Evolutionary conservation across 2,329 filamentous ascomycete genomes (phyloP).

Genomic region (Fusarium pininemorale): DNA sequence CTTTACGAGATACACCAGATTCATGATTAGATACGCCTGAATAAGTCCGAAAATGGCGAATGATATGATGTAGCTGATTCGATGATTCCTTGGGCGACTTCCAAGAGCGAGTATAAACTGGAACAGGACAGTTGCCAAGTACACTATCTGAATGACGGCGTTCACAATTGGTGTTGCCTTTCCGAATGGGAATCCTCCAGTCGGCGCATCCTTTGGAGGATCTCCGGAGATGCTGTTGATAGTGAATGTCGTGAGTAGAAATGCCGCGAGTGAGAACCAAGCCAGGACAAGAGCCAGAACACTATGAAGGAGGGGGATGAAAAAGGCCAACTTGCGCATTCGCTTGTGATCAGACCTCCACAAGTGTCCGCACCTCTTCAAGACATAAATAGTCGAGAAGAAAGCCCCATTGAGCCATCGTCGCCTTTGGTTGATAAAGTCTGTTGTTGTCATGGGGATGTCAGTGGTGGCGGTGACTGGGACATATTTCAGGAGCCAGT

Average conservation of each 20-base stretch:
- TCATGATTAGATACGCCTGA: conserved; percentile 7
- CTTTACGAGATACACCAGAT: neutral
- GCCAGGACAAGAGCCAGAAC: conserved; percentile 1
- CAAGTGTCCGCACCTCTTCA: neutral
- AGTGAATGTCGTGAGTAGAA: conserved; percentile 5
- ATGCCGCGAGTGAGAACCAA: conserved; percentile 14
- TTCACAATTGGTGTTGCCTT: conserved; percentile 11
- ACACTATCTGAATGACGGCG: neutral
- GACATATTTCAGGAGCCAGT: neutral
- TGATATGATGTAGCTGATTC: conserved; percentile 2
- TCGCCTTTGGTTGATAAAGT: neutral
- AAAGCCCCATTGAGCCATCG: conserved; percentile 6
- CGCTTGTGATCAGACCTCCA: neutral
- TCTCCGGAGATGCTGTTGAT: conserved; percentile 12
- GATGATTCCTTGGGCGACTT: neutral
- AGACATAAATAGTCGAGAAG: neutral
- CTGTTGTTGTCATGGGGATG: neutral
- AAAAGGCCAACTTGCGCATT: neutral
- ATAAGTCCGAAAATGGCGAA: conserved; percentile 14
- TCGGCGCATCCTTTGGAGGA: neutral
- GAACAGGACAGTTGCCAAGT: neutral
- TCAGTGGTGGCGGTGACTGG: neutral
- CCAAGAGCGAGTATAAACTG: conserved; percentile 23
- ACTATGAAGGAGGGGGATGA: neutral
- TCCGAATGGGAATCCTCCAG: conserved; percentile 13